phyloP scores from a whole-genome alignment of 257 asterid genomes.

The Oldenlandia corymbosa region DNA sequence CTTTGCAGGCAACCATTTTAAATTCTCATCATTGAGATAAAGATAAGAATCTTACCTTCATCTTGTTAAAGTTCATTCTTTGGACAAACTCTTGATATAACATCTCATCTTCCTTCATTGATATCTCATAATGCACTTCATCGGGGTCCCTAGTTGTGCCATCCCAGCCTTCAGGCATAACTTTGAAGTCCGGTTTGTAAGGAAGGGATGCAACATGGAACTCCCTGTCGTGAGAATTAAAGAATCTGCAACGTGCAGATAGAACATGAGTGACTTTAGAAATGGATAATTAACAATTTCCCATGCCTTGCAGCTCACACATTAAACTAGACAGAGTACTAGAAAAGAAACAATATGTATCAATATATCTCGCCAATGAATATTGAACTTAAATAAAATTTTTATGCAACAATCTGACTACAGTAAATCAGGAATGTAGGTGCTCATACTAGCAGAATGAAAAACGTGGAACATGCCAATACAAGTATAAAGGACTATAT shows the following conservation, averaged over 20 bases:
- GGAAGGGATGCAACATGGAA: constrained; percentile 93
- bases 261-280: not conserved
- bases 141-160: constrained; percentile 94
- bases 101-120: constrained; percentile 91
- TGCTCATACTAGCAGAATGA: not conserved
- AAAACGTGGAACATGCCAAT: not conserved
- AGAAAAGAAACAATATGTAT: not conserved
- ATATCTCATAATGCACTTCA: constrained; percentile 92
- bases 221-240: constrained; percentile 70
- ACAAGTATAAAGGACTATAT: not conserved
- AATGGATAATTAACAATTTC: not conserved
- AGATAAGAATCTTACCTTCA: constrained; percentile 48
- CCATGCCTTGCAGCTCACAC: not conserved
- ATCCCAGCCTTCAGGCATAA: constrained; percentile 99
- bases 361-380: no score
- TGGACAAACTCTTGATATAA: constrained; percentile 79
- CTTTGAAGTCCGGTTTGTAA: constrained; percentile 89
- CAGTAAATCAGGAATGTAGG: not conserved
- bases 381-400: not conserved
- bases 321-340: no score
- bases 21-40: not conserved
- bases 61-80: constrained; percentile 73
- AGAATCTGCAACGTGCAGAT: constrained; percentile 53
- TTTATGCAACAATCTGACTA: not conserved
- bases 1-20: not conserved